Evolutionary conservation across 768 basidiomycete genomes (phyloP), one percentile per base, ranked within the genome.

Genomic region (Lactarius pseudohatsudake): DNA sequence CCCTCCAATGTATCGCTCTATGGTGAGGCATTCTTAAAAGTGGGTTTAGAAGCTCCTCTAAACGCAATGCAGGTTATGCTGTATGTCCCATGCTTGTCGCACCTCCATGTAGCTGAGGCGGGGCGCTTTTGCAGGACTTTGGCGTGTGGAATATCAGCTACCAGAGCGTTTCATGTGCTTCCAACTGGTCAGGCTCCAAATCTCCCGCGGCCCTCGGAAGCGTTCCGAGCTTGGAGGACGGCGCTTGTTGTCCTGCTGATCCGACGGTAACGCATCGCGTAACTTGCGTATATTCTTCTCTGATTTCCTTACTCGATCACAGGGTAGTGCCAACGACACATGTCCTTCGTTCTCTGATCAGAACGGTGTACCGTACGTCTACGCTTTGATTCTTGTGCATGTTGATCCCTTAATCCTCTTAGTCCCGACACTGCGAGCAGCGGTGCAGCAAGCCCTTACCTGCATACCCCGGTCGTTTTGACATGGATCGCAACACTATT

Each of bases 81-180:
- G 81, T 81, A 59, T 71, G 79, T 64, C 34, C 1, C 38, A 69
- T 57, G 16, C 41, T 56, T 40, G 20, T 36, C 15, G 26, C 10
- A 56, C 2, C 26, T 40, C 11, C 22, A 41, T 58, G 53, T 30
- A 4, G 13, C 43, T 53, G 58, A 47, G 16, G 57, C 50, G 20
- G 34, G 55, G 32, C 54, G 41, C 18, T 9, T 57, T 7, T 58
- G 55, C 65, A 90, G 88, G 92, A 93, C 72, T 94, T 93, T 78
- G 91, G 92, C 59, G 85, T 93, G 22, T 94, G 92, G 92, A 92
- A 92, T 71, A 79, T 91, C 72, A 86, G 81, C 20, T 93, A 93
- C 73, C 76, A 85, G 70, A 79, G 77, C 34, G 85, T 92, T 11
- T 76, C 85, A 36, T 94, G 92, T 72, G 64, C 82, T 2, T 66